Conservation (phyloP, 2,329 filamentous ascomycete species). For the Calonectria naviculata region DNA sequence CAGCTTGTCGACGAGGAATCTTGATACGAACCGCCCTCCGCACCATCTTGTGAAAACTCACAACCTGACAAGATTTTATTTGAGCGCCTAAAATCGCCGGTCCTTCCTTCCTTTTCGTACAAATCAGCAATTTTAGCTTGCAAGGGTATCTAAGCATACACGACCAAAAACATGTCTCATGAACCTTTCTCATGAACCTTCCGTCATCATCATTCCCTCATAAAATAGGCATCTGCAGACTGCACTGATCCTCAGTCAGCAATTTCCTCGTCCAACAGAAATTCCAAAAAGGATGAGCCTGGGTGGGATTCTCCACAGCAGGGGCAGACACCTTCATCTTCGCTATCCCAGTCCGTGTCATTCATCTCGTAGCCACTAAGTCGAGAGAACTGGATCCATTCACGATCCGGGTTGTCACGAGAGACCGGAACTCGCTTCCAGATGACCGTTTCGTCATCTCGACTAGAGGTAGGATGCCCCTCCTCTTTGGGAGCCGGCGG, state of each 20-base stretch:
- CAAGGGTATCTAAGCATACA: constrained; percentile 43
- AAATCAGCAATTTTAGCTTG: constrained; percentile 34
- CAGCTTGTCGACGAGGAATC: not conserved
- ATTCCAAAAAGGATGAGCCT: constrained; percentile 48
- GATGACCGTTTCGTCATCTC: constrained; percentile 56
- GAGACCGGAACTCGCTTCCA: constrained; percentile 62
- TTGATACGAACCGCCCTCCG: not conserved
- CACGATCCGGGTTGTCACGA: constrained; percentile 52
- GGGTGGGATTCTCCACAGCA: constrained; percentile 54
- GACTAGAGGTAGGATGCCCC: constrained; percentile 55
- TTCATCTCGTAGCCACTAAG: constrained; percentile 51
- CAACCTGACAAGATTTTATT: constrained; percentile 9
- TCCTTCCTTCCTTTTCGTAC: constrained; percentile 15
- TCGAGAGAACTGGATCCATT: constrained; percentile 61
- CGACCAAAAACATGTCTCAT: constrained; percentile 21
- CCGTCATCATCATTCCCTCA: constrained; percentile 21
- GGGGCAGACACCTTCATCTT: constrained; percentile 51
- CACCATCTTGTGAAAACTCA: not conserved
- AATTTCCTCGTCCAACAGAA: constrained; percentile 41
- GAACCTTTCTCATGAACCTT: constrained; percentile 23
- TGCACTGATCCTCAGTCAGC: constrained; percentile 38
- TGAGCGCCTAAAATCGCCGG: constrained; percentile 16
- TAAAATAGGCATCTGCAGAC: constrained; percentile 21
- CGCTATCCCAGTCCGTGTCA: constrained; percentile 45
- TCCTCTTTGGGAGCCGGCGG: constrained; percentile 55